Percentiles rank a stretch among this genome's conserved stretches.
These are phyloP conservation scores for Pseudogymnoascus sp. DNA, from an alignment of 2,329 filamentous ascomycete genomes.

Conservation along the genomic window DNA sequence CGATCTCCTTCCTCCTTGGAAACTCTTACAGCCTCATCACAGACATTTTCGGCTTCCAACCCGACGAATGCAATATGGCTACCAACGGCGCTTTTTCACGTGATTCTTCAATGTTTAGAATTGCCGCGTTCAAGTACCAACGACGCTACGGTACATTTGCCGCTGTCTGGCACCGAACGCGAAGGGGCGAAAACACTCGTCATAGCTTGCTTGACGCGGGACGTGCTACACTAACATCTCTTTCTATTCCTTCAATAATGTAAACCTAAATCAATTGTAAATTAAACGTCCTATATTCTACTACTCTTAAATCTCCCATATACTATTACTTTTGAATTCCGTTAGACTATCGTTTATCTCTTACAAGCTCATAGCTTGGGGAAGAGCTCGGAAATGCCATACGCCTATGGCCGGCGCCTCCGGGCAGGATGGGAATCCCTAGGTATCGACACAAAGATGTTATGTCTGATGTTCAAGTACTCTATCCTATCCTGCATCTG, in stretches of 20 bases:
- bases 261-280: not conserved
- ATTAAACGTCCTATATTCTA: not conserved
- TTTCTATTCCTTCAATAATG: not conserved
- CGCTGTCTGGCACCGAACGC: no score
- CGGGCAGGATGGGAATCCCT: slow-evolving; percentile 5
- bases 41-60: no score
- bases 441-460: not conserved
- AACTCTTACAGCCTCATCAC: no score
- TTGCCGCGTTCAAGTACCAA: no score
- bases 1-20: no score
- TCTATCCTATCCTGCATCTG: not conserved
- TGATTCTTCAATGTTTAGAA: no score
- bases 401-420: not conserved
- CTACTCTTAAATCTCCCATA: not conserved
- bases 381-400: not conserved
- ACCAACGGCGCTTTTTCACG: no score
- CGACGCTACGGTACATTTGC: no score
- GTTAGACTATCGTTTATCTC: not conserved
- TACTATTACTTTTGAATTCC: not conserved
- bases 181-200: no score
- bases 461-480: slow-evolving; percentile 10
- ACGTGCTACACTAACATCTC: not conserved
- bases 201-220: no score
- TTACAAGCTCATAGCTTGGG: not conserved
- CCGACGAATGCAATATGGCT: no score